Evolutionary conservation across 73 alveolate species (phyloP), one percentile per base, ranked within the genome.

Genomic region (Urostyla sp.): DNA sequence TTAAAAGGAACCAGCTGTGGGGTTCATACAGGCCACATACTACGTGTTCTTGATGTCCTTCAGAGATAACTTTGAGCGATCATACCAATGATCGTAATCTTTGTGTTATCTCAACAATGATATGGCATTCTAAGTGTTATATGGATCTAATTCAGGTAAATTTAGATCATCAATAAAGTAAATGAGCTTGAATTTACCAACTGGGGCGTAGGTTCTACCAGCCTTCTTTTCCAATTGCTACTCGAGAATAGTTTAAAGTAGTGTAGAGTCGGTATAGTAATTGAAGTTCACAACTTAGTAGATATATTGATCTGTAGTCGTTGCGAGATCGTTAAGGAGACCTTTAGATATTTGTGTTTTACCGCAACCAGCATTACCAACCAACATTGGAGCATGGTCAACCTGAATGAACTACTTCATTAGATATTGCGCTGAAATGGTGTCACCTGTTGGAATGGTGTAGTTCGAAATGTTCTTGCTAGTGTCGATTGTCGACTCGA

Each of bases 351-450:
- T 88, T 87, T 98, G 97, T 44, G 99, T 98, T 88, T 98, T 98
- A 85, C 99, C 99, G 80, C 99, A 95, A 43, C 99, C 99, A 28
- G 99, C 99, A 91, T 94, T 90, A 61, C 99, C 99, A 67, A 98
- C 96, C 87, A 98, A 95, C 84, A 98, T 57, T 5, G 93, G 93
- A 21, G 75, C 43, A 81, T 93, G 98, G 11, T 94, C 96, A n/a
- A 93, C 94, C 27, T 81, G 86, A 72, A 93, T 84, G 81, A 90
- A 90, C 76, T 90, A 80, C 85, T 87, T 94, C 95, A 93, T 92
- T 59, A 93, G 79, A 86, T 87, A 94, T 32, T 92, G 83, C 54
- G 90, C 92, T 27, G 98, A 93, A 61, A 88, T 89, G 44, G 99
- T 97, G 91, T 97, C 99, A 55, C 95, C 95, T 31, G 99, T 98